phyloP scores from a whole-genome alignment of 2,329 filamentous ascomycete genomes.

The Cercospora sp. region DNA sequence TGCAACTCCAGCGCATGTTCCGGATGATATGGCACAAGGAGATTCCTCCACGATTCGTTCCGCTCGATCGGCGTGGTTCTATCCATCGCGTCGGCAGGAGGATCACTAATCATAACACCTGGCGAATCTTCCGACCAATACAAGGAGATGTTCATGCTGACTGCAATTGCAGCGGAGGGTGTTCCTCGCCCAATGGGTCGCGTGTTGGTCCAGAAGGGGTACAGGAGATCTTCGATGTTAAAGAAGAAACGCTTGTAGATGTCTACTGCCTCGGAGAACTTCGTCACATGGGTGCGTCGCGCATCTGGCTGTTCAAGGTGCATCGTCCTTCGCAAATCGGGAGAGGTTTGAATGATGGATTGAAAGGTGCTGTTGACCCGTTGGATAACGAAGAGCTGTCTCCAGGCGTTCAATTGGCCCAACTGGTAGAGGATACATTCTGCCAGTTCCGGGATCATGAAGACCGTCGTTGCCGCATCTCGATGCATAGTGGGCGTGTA shows the following conservation, averaged over 20 bases:
- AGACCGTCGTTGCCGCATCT: constrained; percentile 21
- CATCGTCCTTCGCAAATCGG: constrained; percentile 24
- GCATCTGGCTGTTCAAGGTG: constrained; percentile 22
- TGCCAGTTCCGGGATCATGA: constrained; percentile 28
- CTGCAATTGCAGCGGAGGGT: constrained; percentile 17
- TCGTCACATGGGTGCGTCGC: constrained; percentile 1
- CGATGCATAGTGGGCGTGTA: constrained; percentile 14
- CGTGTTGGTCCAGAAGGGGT: constrained; percentile 30
- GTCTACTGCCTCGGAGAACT: constrained; percentile 21
- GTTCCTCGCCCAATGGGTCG: constrained; percentile 14
- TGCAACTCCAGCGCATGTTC: constrained; percentile 26
- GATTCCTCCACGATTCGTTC: constrained; percentile 25
- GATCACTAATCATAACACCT: constrained; percentile 18
- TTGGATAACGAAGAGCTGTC: constrained; percentile 26
- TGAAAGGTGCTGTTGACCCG: constrained; percentile 26
- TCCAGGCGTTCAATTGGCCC: constrained; percentile 24
- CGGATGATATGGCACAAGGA: constrained; percentile 26
- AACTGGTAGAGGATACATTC: constrained; percentile 27
- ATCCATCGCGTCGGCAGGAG: constrained; percentile 20
- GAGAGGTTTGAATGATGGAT: constrained; percentile 23
- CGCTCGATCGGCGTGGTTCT: constrained; percentile 24
- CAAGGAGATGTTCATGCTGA: constrained; percentile 28
- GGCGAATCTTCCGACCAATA: constrained; percentile 27
- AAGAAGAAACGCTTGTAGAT: constrained; percentile 28
- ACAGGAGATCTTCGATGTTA: constrained; percentile 24